phyloP scores from a whole-genome alignment of 495 filamentous ascomycete genomes.

The Penicillium robsamsonii region DNA sequence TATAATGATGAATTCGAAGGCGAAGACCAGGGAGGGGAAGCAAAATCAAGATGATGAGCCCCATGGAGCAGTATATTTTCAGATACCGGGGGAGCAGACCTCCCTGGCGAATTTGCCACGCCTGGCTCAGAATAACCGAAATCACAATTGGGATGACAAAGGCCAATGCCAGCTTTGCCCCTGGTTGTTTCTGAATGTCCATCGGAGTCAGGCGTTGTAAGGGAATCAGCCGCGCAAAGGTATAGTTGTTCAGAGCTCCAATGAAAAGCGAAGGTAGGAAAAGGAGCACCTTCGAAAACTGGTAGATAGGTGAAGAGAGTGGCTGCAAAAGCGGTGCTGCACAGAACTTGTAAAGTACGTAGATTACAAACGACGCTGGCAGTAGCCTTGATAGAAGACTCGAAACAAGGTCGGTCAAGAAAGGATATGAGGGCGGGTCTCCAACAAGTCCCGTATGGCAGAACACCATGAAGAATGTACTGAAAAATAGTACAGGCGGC shows the following conservation, averaged over 20 bases:
- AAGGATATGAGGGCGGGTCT: slow-evolving; percentile 62
- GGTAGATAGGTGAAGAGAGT: slow-evolving; percentile 55
- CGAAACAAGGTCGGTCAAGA: slow-evolving; percentile 62
- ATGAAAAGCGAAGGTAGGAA: slow-evolving; percentile 76
- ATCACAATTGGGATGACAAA: slow-evolving; percentile 63
- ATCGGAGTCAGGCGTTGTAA: slow-evolving; percentile 73
- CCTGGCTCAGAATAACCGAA: slow-evolving; percentile 61
- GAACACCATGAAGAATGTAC: slow-evolving; percentile 69
- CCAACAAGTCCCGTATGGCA: slow-evolving; percentile 76
- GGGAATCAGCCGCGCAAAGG: slow-evolving; percentile 74
- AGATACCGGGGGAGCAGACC: slow-evolving; percentile 68
- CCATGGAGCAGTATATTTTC: slow-evolving; percentile 66
- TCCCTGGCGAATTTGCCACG: slow-evolving; percentile 72
- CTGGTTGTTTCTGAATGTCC: slow-evolving; percentile 74
- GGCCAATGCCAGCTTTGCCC: slow-evolving; percentile 67
- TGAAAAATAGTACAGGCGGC: slow-evolving; percentile 66
- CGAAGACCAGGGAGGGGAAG: slow-evolving; percentile 76
- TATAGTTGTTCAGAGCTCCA: slow-evolving; percentile 78
- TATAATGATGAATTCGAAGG: slow-evolving; percentile 92
- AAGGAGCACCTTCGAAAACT: slow-evolving; percentile 69
- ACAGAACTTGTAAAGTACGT: slow-evolving; percentile 72
- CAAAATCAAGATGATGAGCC: slow-evolving; percentile 57
- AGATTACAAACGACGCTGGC: slow-evolving; percentile 71
- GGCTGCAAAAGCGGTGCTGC: slow-evolving; percentile 52
- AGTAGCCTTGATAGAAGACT: slow-evolving; percentile 68